Percentiles rank a stretch among this genome's conserved stretches.
Conservation (phyloP, 257 asterid species). For the Solanum pennellii region DNA sequence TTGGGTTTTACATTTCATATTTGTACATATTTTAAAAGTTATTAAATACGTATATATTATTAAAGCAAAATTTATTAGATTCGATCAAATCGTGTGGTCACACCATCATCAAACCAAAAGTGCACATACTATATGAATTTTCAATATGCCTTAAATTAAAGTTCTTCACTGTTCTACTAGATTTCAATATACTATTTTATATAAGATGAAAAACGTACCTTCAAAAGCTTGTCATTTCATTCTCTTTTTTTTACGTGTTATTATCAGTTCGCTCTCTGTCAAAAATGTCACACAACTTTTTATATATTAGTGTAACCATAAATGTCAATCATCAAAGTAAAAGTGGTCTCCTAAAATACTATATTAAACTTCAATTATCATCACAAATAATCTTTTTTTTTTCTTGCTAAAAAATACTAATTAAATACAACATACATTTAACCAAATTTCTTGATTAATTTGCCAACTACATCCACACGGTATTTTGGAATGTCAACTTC, state of each 20-base stretch:
- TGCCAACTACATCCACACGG: background rate
- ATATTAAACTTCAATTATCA: background rate
- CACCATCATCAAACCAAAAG: background rate
- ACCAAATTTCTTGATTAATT: background rate
- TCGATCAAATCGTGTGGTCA: background rate
- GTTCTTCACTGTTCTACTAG: background rate
- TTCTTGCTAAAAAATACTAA: background rate
- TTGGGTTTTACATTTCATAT: background rate
- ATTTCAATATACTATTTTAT: background rate
- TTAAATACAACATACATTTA: background rate
- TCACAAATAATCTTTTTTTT: background rate
- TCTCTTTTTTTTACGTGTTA: too few species aligned
- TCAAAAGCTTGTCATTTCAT: background rate
- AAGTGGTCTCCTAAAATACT: background rate
- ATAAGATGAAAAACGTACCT: fast-evolving
- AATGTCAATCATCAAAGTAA: background rate
- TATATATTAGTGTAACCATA: background rate
- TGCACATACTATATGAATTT: background rate
- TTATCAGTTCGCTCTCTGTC: fast-evolving
- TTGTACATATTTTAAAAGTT: background rate
- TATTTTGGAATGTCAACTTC: background rate
- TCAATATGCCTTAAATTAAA: background rate
- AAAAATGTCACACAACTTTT: background rate
- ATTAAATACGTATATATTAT: background rate
- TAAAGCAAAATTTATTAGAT: background rate